Percentiles rank a stretch among this genome's conserved stretches.
These are phyloP conservation scores for Oldenlandia corymbosa DNA, from an alignment of 257 asterid species.

Conservation along the genomic window DNA sequence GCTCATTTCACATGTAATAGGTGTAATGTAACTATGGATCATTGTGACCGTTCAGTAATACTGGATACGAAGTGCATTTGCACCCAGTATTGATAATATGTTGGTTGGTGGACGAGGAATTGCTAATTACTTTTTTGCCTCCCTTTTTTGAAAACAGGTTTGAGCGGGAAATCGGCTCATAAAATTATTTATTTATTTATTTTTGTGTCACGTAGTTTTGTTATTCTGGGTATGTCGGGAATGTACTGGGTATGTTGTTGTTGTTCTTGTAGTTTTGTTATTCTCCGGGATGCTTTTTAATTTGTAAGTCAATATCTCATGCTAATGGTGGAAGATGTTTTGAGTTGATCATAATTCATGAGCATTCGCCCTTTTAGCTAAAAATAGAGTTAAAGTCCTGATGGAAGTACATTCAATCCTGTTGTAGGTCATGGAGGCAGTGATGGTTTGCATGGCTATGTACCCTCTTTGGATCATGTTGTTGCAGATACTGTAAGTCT, in stretches of 20 bases:
- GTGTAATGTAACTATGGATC: not conserved
- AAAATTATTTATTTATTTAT: too few species aligned
- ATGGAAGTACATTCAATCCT: constrained; percentile 12
- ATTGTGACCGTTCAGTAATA: not conserved
- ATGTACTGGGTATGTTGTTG: too few species aligned
- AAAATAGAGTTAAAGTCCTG: constrained; percentile 1
- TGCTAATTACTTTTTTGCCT: too few species aligned
- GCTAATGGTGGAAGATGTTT: not conserved
- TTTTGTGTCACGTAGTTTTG: too few species aligned
- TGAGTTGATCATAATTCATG: not conserved
- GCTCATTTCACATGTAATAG: not conserved
- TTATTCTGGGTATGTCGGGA: too few species aligned
- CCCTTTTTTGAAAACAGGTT: too few species aligned
- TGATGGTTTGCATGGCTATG: constrained; percentile 99
- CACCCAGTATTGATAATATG: too few species aligned
- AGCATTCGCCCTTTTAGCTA: not conserved
- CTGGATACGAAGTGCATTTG: too few species aligned
- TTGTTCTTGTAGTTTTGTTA: not conserved
- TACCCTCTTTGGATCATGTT: constrained; percentile 94
- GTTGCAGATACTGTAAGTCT: constrained; percentile 92
- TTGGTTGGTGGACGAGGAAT: too few species aligned
- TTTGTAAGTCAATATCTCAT: not conserved
- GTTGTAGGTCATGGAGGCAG: constrained; percentile 96
- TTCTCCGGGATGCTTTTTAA: not conserved
- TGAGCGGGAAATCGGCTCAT: too few species aligned